phyloP scores from a whole-genome alignment of 2,329 filamentous ascomycete genomes.

The Truncatella angustata region DNA sequence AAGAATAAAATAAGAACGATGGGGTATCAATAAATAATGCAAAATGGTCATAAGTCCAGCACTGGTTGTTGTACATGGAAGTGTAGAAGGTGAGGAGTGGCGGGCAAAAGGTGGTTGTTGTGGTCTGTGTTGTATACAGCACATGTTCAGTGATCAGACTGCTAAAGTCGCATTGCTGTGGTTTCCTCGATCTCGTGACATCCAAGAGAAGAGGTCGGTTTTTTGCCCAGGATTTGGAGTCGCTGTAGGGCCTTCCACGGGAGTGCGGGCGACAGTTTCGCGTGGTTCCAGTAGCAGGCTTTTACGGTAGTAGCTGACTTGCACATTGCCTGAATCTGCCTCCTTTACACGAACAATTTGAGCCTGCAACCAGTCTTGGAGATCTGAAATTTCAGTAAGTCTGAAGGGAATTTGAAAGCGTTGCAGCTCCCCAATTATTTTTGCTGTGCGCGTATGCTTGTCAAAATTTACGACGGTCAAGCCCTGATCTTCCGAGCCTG shows the following conservation, averaged over 20 bases:
- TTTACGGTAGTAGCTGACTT: conserved; percentile 71
- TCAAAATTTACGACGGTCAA: conserved; percentile 94
- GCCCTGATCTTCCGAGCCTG: conserved; percentile 57
- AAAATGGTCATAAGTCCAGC: conserved; percentile 14
- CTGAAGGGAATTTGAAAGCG: conserved; percentile 94
- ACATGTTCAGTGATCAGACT: neutral
- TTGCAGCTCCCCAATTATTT: conserved; percentile 93
- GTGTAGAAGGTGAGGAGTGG: neutral
- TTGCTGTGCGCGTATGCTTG: conserved; percentile 91
- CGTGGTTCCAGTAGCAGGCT: conserved; percentile 81
- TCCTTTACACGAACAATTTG: conserved; percentile 77
- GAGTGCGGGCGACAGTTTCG: conserved; percentile 40
- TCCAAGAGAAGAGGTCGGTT: conserved; percentile 49
- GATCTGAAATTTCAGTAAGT: conserved; percentile 76
- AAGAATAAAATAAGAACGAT: conserved; percentile 22
- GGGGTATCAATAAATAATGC: conserved; percentile 31
- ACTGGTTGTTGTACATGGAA: conserved; percentile 1
- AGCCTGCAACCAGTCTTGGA: conserved; percentile 88
- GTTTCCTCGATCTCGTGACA: conserved; percentile 43
- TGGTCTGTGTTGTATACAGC: neutral
- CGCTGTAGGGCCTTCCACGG: conserved; percentile 26
- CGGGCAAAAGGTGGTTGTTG: neutral
- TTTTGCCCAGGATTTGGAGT: conserved; percentile 26
- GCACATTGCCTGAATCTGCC: conserved; percentile 52
- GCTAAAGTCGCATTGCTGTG: conserved; percentile 15